These are phyloP conservation scores for Colletotrichum sp. DNA, from an alignment of 2,329 filamentous ascomycete species.

Conservation along the genomic window DNA sequence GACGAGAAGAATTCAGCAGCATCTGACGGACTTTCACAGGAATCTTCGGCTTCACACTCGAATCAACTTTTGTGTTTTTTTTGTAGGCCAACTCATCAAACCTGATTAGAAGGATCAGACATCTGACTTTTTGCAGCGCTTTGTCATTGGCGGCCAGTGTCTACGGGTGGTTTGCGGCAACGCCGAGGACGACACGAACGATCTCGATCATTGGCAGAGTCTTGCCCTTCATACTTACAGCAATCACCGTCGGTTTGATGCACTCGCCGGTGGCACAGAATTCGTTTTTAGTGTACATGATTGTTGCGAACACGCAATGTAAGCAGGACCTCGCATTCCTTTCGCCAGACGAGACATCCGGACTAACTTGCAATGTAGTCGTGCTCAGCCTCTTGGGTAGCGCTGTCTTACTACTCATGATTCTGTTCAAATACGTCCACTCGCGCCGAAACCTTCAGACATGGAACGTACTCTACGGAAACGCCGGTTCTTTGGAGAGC, in stretches of 20 bases:
- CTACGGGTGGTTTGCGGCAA: conserved; percentile 16
- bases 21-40: neutral
- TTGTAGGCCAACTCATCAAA: neutral
- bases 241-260: conserved; percentile 6
- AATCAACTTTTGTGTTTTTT: conserved; percentile 16
- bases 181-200: conserved; percentile 6
- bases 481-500: neutral
- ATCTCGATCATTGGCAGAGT: conserved; percentile 6
- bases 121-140: neutral
- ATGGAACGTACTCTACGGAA: conserved; percentile 35
- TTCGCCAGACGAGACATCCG: neutral
- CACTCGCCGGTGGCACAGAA: neutral
- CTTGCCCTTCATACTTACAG: neutral
- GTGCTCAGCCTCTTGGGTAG: conserved; percentile 27
- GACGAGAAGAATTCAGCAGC: too few relatives aligned
- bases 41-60: conserved; percentile 7
- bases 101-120: too few relatives aligned
- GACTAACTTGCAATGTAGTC: neutral
- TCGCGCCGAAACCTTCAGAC: conserved; percentile 33
- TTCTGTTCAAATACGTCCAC: conserved; percentile 43
- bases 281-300: conserved; percentile 5
- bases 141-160: conserved; percentile 15
- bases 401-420: conserved; percentile 38
- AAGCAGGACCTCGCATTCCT: neutral
- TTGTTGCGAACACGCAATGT: conserved; percentile 16